phyloP scores from a whole-genome alignment of 1,284 basidiomycete species.

The Peniophora sp. region DNA sequence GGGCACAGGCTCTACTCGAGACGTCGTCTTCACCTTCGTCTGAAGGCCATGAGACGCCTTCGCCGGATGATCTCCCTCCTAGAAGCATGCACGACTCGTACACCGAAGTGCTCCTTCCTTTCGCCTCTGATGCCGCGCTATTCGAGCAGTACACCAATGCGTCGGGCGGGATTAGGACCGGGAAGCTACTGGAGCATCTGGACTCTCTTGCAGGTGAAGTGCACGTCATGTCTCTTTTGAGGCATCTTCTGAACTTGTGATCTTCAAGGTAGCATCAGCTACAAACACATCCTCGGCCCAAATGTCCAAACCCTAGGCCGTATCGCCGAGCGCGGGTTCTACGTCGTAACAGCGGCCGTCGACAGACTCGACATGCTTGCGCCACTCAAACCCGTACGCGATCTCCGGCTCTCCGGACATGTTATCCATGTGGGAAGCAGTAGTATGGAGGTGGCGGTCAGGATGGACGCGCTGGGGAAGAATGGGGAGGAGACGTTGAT shows the following conservation, averaged over 20 bases:
- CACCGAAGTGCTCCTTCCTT: slow-evolving; percentile 55
- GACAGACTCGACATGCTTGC: slow-evolving; percentile 66
- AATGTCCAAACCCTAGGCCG: slow-evolving; percentile 42
- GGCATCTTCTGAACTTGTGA: too few species aligned
- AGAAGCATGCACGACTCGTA: slow-evolving; percentile 66
- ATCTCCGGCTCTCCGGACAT: slow-evolving; percentile 70
- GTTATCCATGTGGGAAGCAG: slow-evolving; percentile 73
- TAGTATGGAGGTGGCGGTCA: slow-evolving; percentile 78
- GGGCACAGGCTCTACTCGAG: slow-evolving; percentile 8
- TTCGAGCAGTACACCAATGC: slow-evolving; percentile 67
- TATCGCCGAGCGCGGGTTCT: slow-evolving; percentile 59
- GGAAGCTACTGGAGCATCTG: slow-evolving; percentile 70
- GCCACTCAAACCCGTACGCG: slow-evolving; percentile 48
- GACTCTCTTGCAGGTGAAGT: slow-evolving; percentile 55
- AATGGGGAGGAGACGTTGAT: slow-evolving; percentile 49
- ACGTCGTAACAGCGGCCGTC: slow-evolving; percentile 77
- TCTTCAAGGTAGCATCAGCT: slow-evolving; percentile 59
- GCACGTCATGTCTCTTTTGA: too few species aligned
- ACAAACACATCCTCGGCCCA: slow-evolving; percentile 72
- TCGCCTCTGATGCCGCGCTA: slow-evolving; percentile 46
- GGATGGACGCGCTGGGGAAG: slow-evolving; percentile 60
- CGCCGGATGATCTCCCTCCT: slow-evolving; percentile 25
- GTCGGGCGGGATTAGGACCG: slow-evolving; percentile 58
- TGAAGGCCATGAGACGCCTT: not conserved
- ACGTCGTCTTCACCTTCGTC: not conserved